phyloP scores from a whole-genome alignment of 2,329 filamentous ascomycete species.

The Pseudogymnoascus sp. region DNA sequence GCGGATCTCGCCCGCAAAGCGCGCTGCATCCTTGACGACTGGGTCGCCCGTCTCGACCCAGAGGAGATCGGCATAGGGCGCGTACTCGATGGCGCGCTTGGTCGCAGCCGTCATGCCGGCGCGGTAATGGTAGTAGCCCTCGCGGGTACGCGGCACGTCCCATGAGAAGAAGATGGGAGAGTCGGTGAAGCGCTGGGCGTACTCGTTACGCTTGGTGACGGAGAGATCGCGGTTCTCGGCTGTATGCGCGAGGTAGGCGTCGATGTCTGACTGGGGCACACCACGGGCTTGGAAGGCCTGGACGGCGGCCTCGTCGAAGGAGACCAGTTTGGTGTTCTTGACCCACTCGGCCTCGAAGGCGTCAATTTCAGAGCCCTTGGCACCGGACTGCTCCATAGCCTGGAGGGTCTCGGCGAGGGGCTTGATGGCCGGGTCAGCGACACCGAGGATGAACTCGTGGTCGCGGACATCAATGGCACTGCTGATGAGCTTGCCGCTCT shows the following conservation, averaged over 20 bases:
- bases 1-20: slow-evolving; percentile 70
- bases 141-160: slow-evolving; percentile 85
- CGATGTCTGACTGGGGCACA: slow-evolving; percentile 53
- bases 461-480: slow-evolving; percentile 89
- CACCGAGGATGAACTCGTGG: slow-evolving; percentile 91
- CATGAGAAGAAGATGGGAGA: slow-evolving; percentile 71
- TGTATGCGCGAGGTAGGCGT: slow-evolving; percentile 57
- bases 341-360: slow-evolving; percentile 82
- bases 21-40: slow-evolving; percentile 64
- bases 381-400: slow-evolving; percentile 76
- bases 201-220: slow-evolving; percentile 63
- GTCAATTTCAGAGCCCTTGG: slow-evolving; percentile 72
- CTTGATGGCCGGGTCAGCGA: slow-evolving; percentile 63
- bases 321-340: slow-evolving; percentile 73
- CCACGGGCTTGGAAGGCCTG: slow-evolving; percentile 62
- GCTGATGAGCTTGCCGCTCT: slow-evolving; percentile 83
- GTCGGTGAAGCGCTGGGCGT: slow-evolving; percentile 60
- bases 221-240: slow-evolving; percentile 62
- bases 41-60: slow-evolving; percentile 97
- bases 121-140: slow-evolving; percentile 87
- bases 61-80: slow-evolving; percentile 84
- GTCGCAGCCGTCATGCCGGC: slow-evolving; percentile 79
- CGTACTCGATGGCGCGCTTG: slow-evolving; percentile 87
- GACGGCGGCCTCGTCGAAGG: slow-evolving; percentile 84
- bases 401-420: slow-evolving; percentile 84